Base-by-base conservation (phyloP, 768 basidiomycete species). In the Lactarius trivialis region DNA sequence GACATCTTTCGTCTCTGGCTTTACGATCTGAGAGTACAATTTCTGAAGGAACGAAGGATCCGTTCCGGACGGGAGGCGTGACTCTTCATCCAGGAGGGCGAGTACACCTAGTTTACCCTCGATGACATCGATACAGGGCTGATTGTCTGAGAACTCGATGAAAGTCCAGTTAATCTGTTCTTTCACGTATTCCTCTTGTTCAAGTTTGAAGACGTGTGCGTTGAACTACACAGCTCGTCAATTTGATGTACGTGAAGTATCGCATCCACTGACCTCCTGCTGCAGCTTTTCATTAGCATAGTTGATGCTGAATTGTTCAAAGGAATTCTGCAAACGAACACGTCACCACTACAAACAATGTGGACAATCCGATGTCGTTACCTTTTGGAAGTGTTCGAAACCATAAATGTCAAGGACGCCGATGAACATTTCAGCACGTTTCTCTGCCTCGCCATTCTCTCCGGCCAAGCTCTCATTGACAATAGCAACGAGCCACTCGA, bases 131-230 rank as follows among this genome's bases (percentile, higher is more conserved):
- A 99, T 99, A 74, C 96, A 98, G 48, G 93, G 93, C 71, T 98
- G 97, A 71, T 99, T 99, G 75, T 99, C 97, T 11, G 92, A 92
- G 74, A 97, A 99, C 70, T 98, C 96, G 73, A 99, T 99, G 76
- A 98, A 98, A 9, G 91, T 98, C 97, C 97, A 99, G 73, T 97
- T 93, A 72, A 99, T 99, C 74, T 97, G 82, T 72, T 99, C 97
- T 67, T 96, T 92, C 56, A 98, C 85, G 71, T 99, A 99, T 76
- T 99, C 97, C 73, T 98, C 97, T 78, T 99, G 97, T 72, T 99
- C 97, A 45, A 99, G 85, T 79, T 98, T 95, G 84, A 93, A 94
- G 54, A 99, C 97, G 72, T 99, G 97, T 1, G 96, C 97, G 70
- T 98, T 98, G 79, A 99, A 99, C 91, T 97, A 67, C 7, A 60